Percentiles rank a stretch among this genome's conserved stretches.
phyloP scores from a whole-genome alignment of 2,329 filamentous ascomycete species.

The Acephala macrosclerotiorum region DNA sequence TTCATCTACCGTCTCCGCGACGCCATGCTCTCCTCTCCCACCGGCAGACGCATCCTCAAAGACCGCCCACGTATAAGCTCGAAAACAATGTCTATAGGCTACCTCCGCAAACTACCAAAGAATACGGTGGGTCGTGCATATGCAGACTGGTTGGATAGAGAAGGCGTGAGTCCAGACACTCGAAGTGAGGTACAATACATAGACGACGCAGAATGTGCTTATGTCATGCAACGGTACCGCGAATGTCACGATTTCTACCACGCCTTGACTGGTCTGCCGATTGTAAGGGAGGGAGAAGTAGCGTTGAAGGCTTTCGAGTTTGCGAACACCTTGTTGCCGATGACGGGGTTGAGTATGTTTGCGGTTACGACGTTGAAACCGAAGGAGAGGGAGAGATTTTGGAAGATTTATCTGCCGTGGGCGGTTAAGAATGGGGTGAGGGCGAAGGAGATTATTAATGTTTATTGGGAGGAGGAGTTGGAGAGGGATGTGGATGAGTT shows the following conservation, averaged over 20 bases:
- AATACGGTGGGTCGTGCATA: constrained; percentile 85
- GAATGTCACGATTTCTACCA: constrained; percentile 99
- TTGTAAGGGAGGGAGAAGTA: constrained; percentile 94
- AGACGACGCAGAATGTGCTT: constrained; percentile 93
- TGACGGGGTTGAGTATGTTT: constrained; percentile 88
- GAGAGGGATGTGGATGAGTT: constrained; percentile 83
- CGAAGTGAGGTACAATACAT: constrained; percentile 85
- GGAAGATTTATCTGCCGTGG: constrained; percentile 84
- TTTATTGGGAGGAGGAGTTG: constrained; percentile 97
- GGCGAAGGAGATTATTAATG: constrained; percentile 85
- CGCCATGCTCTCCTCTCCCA: constrained; percentile 85
- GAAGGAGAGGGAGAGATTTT: constrained; percentile 72
- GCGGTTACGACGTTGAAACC: constrained; percentile 71
- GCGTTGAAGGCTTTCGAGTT: constrained; percentile 99
- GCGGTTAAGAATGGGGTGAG: constrained; percentile 82
- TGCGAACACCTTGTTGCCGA: constrained; percentile 90
- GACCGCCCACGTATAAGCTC: constrained; percentile 90
- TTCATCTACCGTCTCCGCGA: constrained; percentile 92
- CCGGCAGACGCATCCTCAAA: constrained; percentile 88
- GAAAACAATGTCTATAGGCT: constrained; percentile 65
- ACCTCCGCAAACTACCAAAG: constrained; percentile 74
- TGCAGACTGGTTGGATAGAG: constrained; percentile 88
- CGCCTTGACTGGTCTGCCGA: constrained; percentile 87
- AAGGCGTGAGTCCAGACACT: constrained; percentile 93
- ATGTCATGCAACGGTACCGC: constrained; percentile 97